Evolutionary conservation across 495 filamentous ascomycete genomes (phyloP), one percentile per base, ranked within the genome.

Genomic region (Aspergillus mulundensis): DNA sequence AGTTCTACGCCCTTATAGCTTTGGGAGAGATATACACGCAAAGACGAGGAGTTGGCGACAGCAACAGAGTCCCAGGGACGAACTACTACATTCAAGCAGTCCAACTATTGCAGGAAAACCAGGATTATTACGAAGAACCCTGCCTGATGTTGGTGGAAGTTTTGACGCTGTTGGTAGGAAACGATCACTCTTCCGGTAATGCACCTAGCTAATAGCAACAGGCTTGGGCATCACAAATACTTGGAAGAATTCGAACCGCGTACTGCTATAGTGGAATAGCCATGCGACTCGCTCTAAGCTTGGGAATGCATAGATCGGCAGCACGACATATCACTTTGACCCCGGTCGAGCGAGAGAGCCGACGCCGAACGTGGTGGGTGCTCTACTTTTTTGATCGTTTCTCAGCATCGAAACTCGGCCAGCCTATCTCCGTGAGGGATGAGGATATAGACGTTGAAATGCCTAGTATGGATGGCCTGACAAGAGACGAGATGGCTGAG

Each of bases 351-450:
- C 57, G 61, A 28, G 64, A 67, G 39, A 55, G 59, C 44, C 61
- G 64, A 28, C 57, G 53, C 43, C 59, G 64, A 20, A 56, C 61
- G n/a, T 67, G 64, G 64, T 67, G 64, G 64, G 61, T 57, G 19
- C 44, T 67, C 7, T 67, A 67, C 41, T 60, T 54, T n/a, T 56
- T 61, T 39, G 64, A 67, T 32, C 59, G 62, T 10, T 52, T 67
- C 18, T 61, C 56, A 5, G 61, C 59, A 41, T 65, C 62, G 3
- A 67, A 62, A 48, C 51, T 67, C 21, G 64, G 64, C 11, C 60
- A 64, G 16, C 64, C 64, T 7, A 46, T 67, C 12, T 49, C 59
- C 39, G 49, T 67, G 20, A 54, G 59, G 23, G 64, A 67, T 25
- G 44, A 50, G 20, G 61, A 60, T 4, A 67, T 67, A 50, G 61